Percentiles rank a stretch among this genome's conserved stretches.
These are phyloP conservation scores for Trichoderma cornu-damae DNA, from an alignment of 2,329 filamentous ascomycete genomes.

Conservation along the genomic window DNA sequence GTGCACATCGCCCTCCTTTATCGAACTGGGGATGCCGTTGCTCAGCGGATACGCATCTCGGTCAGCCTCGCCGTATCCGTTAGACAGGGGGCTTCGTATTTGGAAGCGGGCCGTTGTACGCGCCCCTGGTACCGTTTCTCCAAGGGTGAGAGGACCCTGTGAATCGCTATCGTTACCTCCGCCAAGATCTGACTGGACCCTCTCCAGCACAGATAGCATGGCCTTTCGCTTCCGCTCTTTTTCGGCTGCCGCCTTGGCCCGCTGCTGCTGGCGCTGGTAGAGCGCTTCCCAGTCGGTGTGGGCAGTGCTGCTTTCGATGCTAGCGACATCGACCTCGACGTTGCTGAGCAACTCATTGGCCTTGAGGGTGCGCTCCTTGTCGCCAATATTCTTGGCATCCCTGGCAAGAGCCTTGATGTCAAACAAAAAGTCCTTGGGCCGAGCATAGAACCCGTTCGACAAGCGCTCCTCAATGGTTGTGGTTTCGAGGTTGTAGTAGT, in stretches of 20 bases:
- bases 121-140: conserved; percentile 56
- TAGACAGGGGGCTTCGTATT: conserved; percentile 54
- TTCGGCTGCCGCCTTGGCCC: conserved; percentile 55
- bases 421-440: conserved; percentile 80
- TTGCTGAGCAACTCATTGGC: conserved; percentile 90
- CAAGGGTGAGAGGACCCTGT: conserved; percentile 55
- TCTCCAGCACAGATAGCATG: conserved; percentile 50
- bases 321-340: conserved; percentile 85
- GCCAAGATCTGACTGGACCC: conserved; percentile 47
- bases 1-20: conserved; percentile 50
- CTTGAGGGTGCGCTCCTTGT: conserved; percentile 75
- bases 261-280: conserved; percentile 65
- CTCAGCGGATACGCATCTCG: conserved; percentile 39
- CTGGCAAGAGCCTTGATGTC: conserved; percentile 82
- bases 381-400: conserved; percentile 77
- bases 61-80: conserved; percentile 45
- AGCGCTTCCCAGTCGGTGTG: conserved; percentile 77
- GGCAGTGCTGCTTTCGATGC: conserved; percentile 63
- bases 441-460: conserved; percentile 92
- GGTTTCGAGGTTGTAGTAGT: conserved; percentile 92
- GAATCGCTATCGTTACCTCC: conserved; percentile 49
- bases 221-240: conserved; percentile 59
- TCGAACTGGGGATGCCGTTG: conserved; percentile 53
- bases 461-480: conserved; percentile 92
- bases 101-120: conserved; percentile 51